Evolutionary conservation across 352 stramenopile species (phyloP), one percentile per base, ranked within the genome.

Genomic region (Paralagenidium karlingii): DNA sequence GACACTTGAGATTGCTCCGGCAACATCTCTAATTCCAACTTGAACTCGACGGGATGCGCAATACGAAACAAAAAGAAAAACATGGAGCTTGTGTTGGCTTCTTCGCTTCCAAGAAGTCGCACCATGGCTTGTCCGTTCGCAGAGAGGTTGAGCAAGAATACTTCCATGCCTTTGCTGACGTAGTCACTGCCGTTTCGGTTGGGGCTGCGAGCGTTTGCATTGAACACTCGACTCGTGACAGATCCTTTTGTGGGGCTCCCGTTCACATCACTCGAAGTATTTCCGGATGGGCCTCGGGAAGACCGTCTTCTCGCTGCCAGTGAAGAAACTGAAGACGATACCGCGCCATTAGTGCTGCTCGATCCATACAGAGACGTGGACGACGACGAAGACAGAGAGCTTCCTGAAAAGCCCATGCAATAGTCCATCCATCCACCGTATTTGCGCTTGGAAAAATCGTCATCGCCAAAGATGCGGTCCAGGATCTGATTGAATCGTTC

Each of bases 401-500:
- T n/a, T n/a, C n/a, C n/a, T n/a, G n/a, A n/a, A n/a, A n/a, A n/a
- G n/a, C n/a, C n/a, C n/a, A n/a, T n/a, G 45, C 73, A 85, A 51
- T 87, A 84, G 56, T 89, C 76, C n/a, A 89, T 49, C 76, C 69
- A 89, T 20, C 76, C 76, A 22, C 76, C 76, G 46, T 63, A 75
- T 49, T 86, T 84, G 45, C 81, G 68, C 60, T 70, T 85, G 44
- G 76, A 89, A 10, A 70, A 46, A 0, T 76, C 49, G 53, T 89
- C 73, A 26, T 63, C 68, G 28, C 76, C 76, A 43, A 85, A 86
- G 3, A 89, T 36, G 24, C 76, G 73, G 53, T 89, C 76, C 24
- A 89, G 44, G 16, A 89, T 65, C 56, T 85, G 76, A 57, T 87
- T 86, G 42, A 89, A 85, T 21, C 76, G 76, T 48, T 87, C 76